Evolutionary conservation across 495 filamentous ascomycete species (phyloP).

Genomic region (Tuber magnatum): DNA sequence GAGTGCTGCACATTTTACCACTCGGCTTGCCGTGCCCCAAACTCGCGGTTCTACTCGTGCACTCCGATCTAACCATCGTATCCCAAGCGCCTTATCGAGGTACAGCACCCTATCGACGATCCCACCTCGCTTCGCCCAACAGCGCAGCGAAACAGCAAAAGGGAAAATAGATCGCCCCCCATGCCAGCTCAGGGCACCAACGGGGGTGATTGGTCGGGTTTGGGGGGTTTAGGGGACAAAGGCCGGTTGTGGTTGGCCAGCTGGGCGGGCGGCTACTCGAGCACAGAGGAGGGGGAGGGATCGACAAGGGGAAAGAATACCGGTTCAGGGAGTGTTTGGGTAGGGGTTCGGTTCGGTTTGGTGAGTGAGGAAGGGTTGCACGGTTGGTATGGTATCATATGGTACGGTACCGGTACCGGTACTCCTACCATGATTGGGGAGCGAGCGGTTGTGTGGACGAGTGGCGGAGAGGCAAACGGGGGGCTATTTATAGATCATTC

Average conservation of each 20-base stretch:
- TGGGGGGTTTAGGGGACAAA: not conserved
- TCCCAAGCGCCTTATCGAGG: not conserved
- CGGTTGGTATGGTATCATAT: not conserved
- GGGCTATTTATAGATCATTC: not conserved
- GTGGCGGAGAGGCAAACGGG: not conserved
- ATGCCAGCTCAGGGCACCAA: not conserved
- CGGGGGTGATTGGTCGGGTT: not conserved
- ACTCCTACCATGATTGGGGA: too few relatives aligned
- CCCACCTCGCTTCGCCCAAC: not conserved
- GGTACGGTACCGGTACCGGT: not conserved
- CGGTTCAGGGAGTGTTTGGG: not conserved
- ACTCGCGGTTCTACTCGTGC: not conserved
- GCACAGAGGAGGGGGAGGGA: not conserved
- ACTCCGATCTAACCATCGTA: not conserved
- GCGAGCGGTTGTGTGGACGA: not conserved
- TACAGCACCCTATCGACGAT: not conserved
- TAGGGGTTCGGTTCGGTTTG: not conserved
- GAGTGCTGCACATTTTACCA: not conserved
- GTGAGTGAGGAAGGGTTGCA: not conserved
- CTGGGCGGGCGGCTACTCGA: not conserved
- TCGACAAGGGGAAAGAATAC: not conserved
- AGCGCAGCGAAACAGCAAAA: not conserved
- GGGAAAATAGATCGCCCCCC: not conserved
- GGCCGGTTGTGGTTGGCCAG: not conserved
- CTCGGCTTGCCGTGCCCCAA: not conserved